Conservation (phyloP, 306 rosid species). For the Mimosa bimucronata region DNA sequence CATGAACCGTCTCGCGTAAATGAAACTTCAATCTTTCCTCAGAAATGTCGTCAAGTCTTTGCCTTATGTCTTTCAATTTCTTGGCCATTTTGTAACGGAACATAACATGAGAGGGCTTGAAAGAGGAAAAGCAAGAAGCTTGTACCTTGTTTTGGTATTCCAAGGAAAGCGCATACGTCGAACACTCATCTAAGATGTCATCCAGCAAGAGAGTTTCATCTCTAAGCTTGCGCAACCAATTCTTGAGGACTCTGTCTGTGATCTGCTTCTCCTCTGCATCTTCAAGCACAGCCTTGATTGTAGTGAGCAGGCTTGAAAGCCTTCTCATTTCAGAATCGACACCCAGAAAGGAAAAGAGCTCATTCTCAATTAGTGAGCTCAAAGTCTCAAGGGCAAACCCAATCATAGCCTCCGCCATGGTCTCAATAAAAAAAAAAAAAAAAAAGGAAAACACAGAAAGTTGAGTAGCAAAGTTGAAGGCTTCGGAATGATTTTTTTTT, state of each 20-base stretch:
- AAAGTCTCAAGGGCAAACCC: not conserved
- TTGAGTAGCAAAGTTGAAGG: too few relatives aligned
- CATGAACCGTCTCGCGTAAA: not conserved
- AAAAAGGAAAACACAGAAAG: too few relatives aligned
- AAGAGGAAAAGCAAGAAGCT: not conserved
- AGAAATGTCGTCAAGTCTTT: not conserved
- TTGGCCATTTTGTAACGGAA: conserved; percentile 6
- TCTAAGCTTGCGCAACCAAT: not conserved
- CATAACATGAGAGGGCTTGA: not conserved
- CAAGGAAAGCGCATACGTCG: not conserved
- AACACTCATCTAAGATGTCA: conserved; percentile 37
- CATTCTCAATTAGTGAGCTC: not conserved
- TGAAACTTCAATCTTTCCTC: not conserved
- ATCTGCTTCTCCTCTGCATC: conserved; percentile 11
- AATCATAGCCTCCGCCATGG: not conserved
- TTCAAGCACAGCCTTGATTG: not conserved
- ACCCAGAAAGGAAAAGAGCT: not conserved
- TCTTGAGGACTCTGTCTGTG: not conserved
- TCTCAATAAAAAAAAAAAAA: not conserved
- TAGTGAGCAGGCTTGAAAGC: not conserved
- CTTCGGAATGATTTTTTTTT: too few relatives aligned
- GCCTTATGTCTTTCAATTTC: not conserved
- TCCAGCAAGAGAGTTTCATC: conserved; percentile 11
- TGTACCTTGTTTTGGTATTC: not conserved
- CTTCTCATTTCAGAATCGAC: not conserved